Conservation (phyloP, 2,329 filamentous ascomycete genomes). For the Emmonsia crescens region DNA sequence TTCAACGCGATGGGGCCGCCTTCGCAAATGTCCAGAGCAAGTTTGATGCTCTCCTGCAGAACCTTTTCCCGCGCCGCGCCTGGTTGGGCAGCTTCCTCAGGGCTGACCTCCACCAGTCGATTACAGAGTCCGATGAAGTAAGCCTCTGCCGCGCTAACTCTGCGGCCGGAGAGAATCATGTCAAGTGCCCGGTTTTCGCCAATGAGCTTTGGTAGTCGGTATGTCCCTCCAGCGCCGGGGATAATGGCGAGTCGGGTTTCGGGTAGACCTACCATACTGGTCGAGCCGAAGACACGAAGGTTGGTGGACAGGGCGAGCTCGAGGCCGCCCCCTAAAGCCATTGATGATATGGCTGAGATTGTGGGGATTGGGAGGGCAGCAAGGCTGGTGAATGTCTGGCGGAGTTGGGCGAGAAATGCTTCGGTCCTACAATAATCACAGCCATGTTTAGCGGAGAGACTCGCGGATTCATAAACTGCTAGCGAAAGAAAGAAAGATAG, state of each 20-base stretch:
- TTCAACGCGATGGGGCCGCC: constrained; percentile 76
- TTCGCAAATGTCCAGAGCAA: constrained; percentile 79
- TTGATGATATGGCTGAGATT: constrained; percentile 73
- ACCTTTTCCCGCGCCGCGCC: constrained; percentile 54
- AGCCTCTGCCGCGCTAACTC: constrained; percentile 71
- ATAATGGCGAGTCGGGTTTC: constrained; percentile 92
- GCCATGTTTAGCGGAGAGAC: neutral
- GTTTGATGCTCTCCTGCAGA: constrained; percentile 61
- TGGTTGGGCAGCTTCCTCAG: constrained; percentile 42
- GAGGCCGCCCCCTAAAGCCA: constrained; percentile 84
- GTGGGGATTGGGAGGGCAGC: constrained; percentile 74
- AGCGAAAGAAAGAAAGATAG: constrained; percentile 1
- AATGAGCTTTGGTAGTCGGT: constrained; percentile 71
- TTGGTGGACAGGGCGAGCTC: constrained; percentile 85
- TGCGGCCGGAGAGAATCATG: constrained; percentile 78
- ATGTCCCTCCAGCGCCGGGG: constrained; percentile 86
- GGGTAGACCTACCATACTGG: constrained; percentile 68
- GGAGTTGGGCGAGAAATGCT: constrained; percentile 66
- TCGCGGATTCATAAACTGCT: neutral
- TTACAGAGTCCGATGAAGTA: constrained; percentile 88
- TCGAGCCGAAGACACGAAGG: constrained; percentile 75
- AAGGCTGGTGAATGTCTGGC: constrained; percentile 63
- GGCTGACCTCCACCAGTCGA: constrained; percentile 69
- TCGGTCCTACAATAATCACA: constrained; percentile 49
- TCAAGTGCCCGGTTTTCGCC: constrained; percentile 75